Evolutionary conservation across 768 basidiomycete genomes (phyloP).

Genomic region (Suillus sp.): DNA sequence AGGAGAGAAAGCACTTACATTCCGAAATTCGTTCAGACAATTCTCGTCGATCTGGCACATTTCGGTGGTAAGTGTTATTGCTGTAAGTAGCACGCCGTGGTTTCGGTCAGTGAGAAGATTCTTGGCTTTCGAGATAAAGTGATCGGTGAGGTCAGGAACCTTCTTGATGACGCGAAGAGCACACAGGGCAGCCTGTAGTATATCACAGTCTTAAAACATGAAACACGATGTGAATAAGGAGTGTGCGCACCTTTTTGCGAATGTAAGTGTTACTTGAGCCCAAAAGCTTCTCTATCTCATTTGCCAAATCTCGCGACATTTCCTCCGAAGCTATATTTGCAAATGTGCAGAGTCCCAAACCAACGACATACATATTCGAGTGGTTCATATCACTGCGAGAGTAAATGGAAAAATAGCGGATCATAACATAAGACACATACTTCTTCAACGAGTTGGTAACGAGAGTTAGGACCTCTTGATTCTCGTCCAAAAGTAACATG

Average conservation of each 20-base stretch:
- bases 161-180: conserved; percentile 93
- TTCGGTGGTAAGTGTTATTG: conserved; percentile 92
- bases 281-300: conserved; percentile 96
- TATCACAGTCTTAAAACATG: conserved; percentile 6
- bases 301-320: conserved; percentile 97
- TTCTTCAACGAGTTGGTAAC: conserved; percentile 99
- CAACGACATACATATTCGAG: conserved; percentile 98
- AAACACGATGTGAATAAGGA: conserved; percentile 3
- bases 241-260: conserved; percentile 82
- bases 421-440: conserved; percentile 45
- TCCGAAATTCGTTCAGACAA: conserved; percentile 84
- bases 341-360: conserved; percentile 95
- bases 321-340: conserved; percentile 99
- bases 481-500: conserved; percentile 97
- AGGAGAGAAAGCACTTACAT: conserved; percentile 50
- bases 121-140: conserved; percentile 87
- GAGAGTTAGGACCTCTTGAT: conserved; percentile 93
- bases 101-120: conserved; percentile 93
- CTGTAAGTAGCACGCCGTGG: conserved; percentile 93
- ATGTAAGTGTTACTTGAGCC: conserved; percentile 99
- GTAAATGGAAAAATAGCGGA: conserved; percentile 15
- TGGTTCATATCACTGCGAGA: conserved; percentile 93
- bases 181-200: conserved; percentile 83
- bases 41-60: conserved; percentile 83
- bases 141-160: conserved; percentile 93